Evolutionary conservation across 306 rosid genomes (phyloP).

Genomic region (Abrus pulchellus): DNA sequence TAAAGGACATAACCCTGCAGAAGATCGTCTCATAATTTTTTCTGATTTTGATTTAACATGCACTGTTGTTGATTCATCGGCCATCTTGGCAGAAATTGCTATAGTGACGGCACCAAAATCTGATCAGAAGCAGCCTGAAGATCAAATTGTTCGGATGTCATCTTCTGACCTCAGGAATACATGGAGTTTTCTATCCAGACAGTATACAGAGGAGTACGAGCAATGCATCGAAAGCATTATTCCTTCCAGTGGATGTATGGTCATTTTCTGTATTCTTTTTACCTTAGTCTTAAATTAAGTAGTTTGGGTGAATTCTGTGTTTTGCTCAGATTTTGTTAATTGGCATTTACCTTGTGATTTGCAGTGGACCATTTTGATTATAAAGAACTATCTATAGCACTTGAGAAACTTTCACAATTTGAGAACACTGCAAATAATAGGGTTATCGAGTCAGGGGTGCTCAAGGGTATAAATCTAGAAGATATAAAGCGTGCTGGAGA

Average conservation of each 20-base stretch:
- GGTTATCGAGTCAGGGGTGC: conserved; percentile 89
- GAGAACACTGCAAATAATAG: conserved; percentile 89
- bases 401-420: conserved; percentile 83
- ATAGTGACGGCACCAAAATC: conserved; percentile 87
- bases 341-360: conserved; percentile 49
- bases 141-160: conserved; percentile 71
- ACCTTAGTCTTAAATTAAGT: conserved; percentile 37
- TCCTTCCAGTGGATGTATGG: conserved; percentile 71
- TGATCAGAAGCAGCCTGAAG: conserved; percentile 78
- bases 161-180: conserved; percentile 85
- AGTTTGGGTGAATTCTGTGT: conserved; percentile 32
- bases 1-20: conserved; percentile 70
- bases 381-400: conserved; percentile 67
- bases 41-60: conserved; percentile 99
- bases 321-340: conserved; percentile 44
- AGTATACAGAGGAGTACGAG: conserved; percentile 93
- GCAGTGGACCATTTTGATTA: conserved; percentile 71
- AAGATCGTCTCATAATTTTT: conserved; percentile 75
- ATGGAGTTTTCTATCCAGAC: conserved; percentile 80
- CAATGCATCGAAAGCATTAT: conserved; percentile 84
- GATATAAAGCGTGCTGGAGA: conserved; percentile 96
- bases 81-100: conserved; percentile 96
- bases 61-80: conserved; percentile 93
- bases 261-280: conserved; percentile 39
- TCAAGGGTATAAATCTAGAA: conserved; percentile 88